Base-by-base conservation (phyloP, 495 filamentous ascomycete species). In the Diplogelasinospora grovesii region DNA sequence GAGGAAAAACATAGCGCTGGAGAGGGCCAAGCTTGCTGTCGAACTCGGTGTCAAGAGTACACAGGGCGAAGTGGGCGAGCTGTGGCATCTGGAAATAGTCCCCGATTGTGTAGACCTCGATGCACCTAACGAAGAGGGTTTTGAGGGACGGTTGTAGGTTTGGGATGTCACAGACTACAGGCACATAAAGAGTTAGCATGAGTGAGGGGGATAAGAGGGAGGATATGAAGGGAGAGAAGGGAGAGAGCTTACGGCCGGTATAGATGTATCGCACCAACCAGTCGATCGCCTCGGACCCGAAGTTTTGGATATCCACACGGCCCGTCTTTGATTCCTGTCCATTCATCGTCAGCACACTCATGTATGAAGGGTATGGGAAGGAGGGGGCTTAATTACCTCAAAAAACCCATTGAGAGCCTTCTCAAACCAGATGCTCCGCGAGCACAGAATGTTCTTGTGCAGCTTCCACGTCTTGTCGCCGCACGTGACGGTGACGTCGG, bases 401-500 rank as follows among this genome's bases (percentile, higher is more conserved):
- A 52, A 60, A 1, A 15, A 27, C 0, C 56, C 57, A 3, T 22
- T 50, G 5, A 58, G 46, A 5, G 54, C 57, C 41, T 46, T 52
- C 15, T 55, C 28, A 28, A 60, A 60, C 51, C 54, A 60, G 7
- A 23, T 18, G 33, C 47, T 52, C 14, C 57, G 51, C 20, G 54
- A 40, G 45, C 54, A 60, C 14, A 60, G 37, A 4, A 60, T 60
- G 39, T 46, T 52, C 18, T 56, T 58, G 41, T 60, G 57, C 1
- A 58, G 44, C 3, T 49, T 40, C 54, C 51, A 60, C 11, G 41
- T 52, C 24, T 27, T 27, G 31, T 45, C 43, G 18, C 41, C 43
- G 34, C 57, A 60, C 4, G 32, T 51, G 8, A 60, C 35, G 2
- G 16, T 35, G 10, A 54, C 54, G 21, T 60, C 57, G 14, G 51